A percentile compares a stretch with the other conserved stretches of the same genome.
These are phyloP conservation scores for Gautieria morchelliformis DNA, from an alignment of 768 basidiomycete genomes.

Conservation along the genomic window DNA sequence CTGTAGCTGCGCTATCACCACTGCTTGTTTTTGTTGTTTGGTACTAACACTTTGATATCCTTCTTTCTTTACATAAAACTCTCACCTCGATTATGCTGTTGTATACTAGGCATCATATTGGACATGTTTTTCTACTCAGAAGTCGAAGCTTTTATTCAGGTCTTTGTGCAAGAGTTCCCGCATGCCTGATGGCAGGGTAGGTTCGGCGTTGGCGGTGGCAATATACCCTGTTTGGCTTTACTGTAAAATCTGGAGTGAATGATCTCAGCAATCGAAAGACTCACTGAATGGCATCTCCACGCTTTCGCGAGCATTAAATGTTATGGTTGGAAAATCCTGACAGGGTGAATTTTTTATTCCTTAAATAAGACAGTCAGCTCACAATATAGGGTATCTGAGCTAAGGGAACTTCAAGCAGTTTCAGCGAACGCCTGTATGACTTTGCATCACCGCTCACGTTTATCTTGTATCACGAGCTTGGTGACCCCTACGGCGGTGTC, in stretches of 20 bases:
- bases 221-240: constrained; percentile 43
- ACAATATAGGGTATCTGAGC: constrained; percentile 67
- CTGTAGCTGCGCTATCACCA: background rate
- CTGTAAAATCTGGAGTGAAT: background rate
- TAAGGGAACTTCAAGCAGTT: constrained; percentile 39
- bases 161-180: constrained; percentile 75
- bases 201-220: constrained; percentile 39
- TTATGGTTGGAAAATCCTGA: constrained; percentile 85
- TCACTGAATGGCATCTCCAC: constrained; percentile 97
- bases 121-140: constrained; percentile 28
- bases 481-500: constrained; percentile 94
- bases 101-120: background rate
- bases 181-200: constrained; percentile 86
- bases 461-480: constrained; percentile 69
- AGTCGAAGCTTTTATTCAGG: constrained; percentile 78
- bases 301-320: constrained; percentile 77
- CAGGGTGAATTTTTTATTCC: background rate
- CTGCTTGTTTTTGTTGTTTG: background rate
- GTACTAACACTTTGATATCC: background rate
- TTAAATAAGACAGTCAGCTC: constrained; percentile 17
- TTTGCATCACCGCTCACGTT: constrained; percentile 29
- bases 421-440: background rate
- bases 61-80: background rate
- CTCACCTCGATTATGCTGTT: background rate
- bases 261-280: constrained; percentile 20